phyloP scores from a whole-genome alignment of 176 grass and related monocot species.

The Pontederia crassipes region DNA sequence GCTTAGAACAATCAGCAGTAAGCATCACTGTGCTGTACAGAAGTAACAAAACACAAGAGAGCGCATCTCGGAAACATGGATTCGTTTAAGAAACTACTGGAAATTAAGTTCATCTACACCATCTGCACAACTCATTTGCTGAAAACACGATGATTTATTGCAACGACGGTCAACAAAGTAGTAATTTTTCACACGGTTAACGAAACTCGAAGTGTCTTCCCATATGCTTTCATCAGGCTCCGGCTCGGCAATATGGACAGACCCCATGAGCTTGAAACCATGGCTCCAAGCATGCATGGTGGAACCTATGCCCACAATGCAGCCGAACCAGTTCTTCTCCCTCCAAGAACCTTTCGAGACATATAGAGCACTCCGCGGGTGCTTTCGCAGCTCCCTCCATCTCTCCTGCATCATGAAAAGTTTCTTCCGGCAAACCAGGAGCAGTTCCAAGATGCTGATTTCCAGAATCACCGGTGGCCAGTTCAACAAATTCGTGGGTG shows the following conservation, averaged over 20 bases:
- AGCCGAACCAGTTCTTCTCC: slow-evolving; percentile 6
- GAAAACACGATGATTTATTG: too few species aligned
- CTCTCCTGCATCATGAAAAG: background rate
- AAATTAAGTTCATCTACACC: too few species aligned
- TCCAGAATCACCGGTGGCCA: background rate
- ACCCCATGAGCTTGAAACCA: background rate
- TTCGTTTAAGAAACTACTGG: too few species aligned
- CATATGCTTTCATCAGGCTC: background rate
- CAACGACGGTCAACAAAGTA: too few species aligned
- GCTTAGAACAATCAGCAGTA: too few species aligned
- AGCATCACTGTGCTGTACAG: too few species aligned
- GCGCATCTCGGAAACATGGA: too few species aligned
- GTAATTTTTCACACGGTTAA: too few species aligned
- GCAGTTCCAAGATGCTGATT: background rate
- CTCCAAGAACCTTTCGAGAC: slow-evolving; percentile 10
- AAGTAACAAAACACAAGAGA: too few species aligned
- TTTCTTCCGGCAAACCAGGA: background rate
- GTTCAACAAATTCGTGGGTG: background rate
- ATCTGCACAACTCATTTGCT: too few species aligned
- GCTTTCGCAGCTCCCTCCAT: background rate
- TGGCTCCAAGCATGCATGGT: slow-evolving; percentile 2
- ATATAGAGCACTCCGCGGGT: slow-evolving; percentile 2
- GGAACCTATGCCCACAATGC: slow-evolving; percentile 7
- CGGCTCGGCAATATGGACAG: slow-evolving; percentile 11
- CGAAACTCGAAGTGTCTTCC: too few species aligned